Evolutionary conservation across 2,329 filamentous ascomycete species (phyloP).

Genomic region (Cryphonectria naterciae): DNA sequence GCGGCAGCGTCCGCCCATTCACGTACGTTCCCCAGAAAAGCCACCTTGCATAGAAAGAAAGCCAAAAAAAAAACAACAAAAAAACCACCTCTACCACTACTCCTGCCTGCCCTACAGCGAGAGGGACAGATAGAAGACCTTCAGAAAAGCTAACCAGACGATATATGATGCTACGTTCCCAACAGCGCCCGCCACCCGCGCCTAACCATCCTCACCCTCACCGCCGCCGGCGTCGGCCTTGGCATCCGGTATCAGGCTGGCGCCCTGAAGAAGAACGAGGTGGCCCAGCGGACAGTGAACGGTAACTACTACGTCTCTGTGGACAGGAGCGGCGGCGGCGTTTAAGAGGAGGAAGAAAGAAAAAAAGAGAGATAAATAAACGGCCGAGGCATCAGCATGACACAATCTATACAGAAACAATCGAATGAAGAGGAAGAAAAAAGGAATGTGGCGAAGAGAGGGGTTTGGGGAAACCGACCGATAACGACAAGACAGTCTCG

Average conservation of each 20-base stretch:
- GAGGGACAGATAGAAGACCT: background rate
- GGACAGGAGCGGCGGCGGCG: constrained; percentile 54
- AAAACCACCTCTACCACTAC: background rate
- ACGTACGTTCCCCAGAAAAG: constrained; percentile 25
- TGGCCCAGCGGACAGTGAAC: constrained; percentile 44
- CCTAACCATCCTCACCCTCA: constrained; percentile 41
- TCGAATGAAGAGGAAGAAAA: background rate
- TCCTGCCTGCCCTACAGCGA: background rate
- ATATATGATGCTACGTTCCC: constrained; percentile 10
- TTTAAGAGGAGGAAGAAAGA: constrained; percentile 34
- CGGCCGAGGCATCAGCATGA: background rate
- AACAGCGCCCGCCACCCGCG: constrained; percentile 40
- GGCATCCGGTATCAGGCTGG: constrained; percentile 43
- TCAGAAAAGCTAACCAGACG: background rate
- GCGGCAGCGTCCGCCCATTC: constrained; percentile 26
- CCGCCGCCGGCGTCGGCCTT: constrained; percentile 36
- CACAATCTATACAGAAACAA: background rate
- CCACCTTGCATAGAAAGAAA: no score
- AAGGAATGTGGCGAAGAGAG: background rate
- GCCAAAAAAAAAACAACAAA: no score
- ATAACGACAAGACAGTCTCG: background rate
- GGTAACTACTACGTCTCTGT: constrained; percentile 53
- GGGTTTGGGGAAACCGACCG: background rate
- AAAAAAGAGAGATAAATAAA: no score
- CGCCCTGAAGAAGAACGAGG: constrained; percentile 47